A percentile compares a stretch with the other conserved stretches of the same genome.
Evolutionary conservation across 495 filamentous ascomycete species (phyloP).

Genomic region (Zalerion maritima): DNA sequence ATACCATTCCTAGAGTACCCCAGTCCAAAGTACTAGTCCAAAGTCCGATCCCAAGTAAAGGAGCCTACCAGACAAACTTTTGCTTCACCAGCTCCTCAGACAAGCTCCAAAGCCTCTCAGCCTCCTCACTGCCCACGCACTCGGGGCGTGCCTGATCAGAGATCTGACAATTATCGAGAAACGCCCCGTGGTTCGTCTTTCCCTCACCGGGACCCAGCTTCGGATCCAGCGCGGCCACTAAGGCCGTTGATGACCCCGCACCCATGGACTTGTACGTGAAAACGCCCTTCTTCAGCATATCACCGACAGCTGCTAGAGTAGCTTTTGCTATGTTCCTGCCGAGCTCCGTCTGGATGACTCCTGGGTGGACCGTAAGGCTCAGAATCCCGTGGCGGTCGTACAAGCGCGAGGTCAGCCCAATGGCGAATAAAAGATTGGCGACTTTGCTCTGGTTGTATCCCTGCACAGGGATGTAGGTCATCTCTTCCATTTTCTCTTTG

Average conservation of each 20-base stretch:
- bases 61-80: constrained; percentile 24
- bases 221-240: constrained; percentile 33
- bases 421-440: constrained; percentile 35
- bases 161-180: constrained; percentile 26
- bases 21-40: too few relatives aligned
- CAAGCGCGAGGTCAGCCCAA: constrained; percentile 22
- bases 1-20: too few relatives aligned
- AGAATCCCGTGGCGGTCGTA: constrained; percentile 17
- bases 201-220: constrained; percentile 15
- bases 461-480: constrained; percentile 24
- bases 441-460: constrained; percentile 38
- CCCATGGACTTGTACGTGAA: constrained; percentile 15
- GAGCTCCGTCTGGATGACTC: constrained; percentile 21
- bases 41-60: too few relatives aligned
- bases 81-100: constrained; percentile 36
- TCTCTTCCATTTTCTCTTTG: constrained; percentile 14
- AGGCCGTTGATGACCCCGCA: constrained; percentile 25
- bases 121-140: constrained; percentile 20
- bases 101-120: constrained; percentile 33
- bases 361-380: constrained; percentile 29
- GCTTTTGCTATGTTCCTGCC: constrained; percentile 9
- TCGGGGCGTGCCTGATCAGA: constrained; percentile 12
- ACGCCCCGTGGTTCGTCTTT: constrained; percentile 26
- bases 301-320: constrained; percentile 5
- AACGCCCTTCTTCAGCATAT: constrained; percentile 1